These are phyloP conservation scores for Plasmodium coatneyi DNA, from an alignment of 169 alveolate species.

Conservation along the genomic window DNA sequence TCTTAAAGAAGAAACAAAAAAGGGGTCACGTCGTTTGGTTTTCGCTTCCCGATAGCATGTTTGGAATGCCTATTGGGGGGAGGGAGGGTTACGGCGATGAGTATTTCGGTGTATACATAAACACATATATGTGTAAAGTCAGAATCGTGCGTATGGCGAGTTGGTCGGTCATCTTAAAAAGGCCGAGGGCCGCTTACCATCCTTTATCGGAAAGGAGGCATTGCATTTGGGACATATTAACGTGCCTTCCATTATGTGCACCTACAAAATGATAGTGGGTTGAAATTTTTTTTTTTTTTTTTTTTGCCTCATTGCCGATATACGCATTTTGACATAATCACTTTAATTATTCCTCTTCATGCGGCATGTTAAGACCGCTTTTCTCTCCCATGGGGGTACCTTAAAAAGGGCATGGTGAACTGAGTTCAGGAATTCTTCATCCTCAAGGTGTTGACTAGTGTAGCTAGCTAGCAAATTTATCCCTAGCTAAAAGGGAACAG, in stretches of 20 bases:
- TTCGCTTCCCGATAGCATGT: slow-evolving; percentile 65
- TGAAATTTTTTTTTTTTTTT: background rate
- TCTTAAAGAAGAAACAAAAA: slow-evolving; percentile 1
- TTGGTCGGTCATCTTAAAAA: background rate
- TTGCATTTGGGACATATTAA: slow-evolving; percentile 82
- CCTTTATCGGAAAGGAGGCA: slow-evolving; percentile 77
- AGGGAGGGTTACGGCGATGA: background rate
- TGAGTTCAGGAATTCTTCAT: slow-evolving; percentile 78
- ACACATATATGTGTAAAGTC: background rate
- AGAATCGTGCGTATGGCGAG: background rate
- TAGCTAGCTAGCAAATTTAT: slow-evolving; percentile 77
- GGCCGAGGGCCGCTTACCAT: slow-evolving; percentile 71
- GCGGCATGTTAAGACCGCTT: background rate
- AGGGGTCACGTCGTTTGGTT: slow-evolving; percentile 7
- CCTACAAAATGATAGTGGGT: slow-evolving; percentile 69
- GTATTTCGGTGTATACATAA: background rate
- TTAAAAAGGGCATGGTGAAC: slow-evolving; percentile 82
- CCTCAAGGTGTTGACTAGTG: slow-evolving; percentile 76
- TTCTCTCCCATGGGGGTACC: slow-evolving; percentile 49
- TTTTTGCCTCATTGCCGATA: background rate
- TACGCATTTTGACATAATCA: background rate
- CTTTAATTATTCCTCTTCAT: background rate
- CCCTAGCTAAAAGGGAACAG: slow-evolving; percentile 70
- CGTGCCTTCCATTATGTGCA: slow-evolving; percentile 82
- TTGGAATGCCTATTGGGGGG: slow-evolving; percentile 50